Conservation (phyloP, 148 eudicot genomes). For the Rhododendron ferrugineum region DNA sequence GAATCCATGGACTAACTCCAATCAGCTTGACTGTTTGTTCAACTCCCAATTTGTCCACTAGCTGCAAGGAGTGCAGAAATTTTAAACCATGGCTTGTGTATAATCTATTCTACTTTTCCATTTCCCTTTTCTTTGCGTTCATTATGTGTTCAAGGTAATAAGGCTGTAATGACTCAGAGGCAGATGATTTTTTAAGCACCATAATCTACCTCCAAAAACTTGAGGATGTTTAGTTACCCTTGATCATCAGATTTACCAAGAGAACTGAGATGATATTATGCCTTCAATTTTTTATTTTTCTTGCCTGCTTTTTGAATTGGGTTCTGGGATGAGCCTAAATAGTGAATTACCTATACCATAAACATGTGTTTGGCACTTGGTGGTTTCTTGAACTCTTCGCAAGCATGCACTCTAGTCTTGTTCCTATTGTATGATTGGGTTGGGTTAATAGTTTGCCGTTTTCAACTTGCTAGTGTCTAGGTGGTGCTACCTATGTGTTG, state of each 20-base stretch:
- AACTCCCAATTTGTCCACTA: not conserved
- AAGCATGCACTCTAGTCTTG: not conserved
- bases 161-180: not conserved
- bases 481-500: not conserved
- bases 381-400: not conserved
- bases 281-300: not conserved
- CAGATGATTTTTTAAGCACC: not conserved
- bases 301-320: not conserved
- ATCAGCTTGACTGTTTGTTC: not conserved
- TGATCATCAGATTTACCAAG: not conserved
- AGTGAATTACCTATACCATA: not conserved
- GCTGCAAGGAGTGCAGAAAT: not conserved
- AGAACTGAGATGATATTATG: not conserved
- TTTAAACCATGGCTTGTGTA: not conserved
- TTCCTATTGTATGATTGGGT: not conserved
- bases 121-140: not conserved
- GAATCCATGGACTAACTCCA: not conserved
- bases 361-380: not conserved
- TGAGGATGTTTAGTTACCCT: not conserved
- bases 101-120: not conserved
- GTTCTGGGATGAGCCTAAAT: not conserved
- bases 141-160: not conserved
- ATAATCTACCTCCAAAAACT: not conserved
- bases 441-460: not conserved
- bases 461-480: not conserved